Percentiles rank a stretch among this genome's conserved stretches.
Conservation (phyloP, 2,329 filamentous ascomycete genomes). For the Hypomyces perniciosus region DNA sequence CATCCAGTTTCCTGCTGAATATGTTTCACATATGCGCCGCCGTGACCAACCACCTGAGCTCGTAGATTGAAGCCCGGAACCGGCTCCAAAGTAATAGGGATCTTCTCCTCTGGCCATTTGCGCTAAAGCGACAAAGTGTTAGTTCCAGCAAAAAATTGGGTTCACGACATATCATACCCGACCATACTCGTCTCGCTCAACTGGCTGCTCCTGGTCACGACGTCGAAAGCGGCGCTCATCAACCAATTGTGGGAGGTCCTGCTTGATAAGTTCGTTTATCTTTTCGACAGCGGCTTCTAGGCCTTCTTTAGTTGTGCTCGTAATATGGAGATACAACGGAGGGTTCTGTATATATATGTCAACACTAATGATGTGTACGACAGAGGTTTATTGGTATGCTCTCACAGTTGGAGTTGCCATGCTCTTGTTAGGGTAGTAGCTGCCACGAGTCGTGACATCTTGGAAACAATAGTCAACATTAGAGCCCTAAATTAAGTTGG, state of each 20-base stretch:
- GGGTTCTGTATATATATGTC: slow-evolving; percentile 59
- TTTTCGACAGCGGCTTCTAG: slow-evolving; percentile 80
- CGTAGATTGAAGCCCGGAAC: slow-evolving; percentile 93
- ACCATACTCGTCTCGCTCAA: slow-evolving; percentile 87
- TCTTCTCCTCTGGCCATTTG: slow-evolving; percentile 98
- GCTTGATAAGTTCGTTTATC: slow-evolving; percentile 92
- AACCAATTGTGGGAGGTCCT: slow-evolving; percentile 90
- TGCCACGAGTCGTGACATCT: slow-evolving; percentile 99
- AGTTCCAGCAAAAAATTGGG: slow-evolving; percentile 20
- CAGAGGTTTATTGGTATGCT: slow-evolving; percentile 15
- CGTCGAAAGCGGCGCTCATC: slow-evolving; percentile 90
- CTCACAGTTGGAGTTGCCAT: slow-evolving; percentile 91
- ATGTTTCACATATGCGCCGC: slow-evolving; percentile 94
- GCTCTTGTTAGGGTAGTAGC: slow-evolving; percentile 94
- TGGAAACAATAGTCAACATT: slow-evolving; percentile 48
- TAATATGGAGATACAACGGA: slow-evolving; percentile 90
- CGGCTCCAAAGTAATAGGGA: slow-evolving; percentile 84
- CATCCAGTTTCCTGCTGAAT: slow-evolving; percentile 94
- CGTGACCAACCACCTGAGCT: slow-evolving; percentile 91
- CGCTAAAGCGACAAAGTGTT: slow-evolving; percentile 49
- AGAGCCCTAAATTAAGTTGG: slow-evolving; percentile 31
- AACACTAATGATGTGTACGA: neutral
- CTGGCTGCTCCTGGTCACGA: slow-evolving; percentile 67
- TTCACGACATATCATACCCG: slow-evolving; percentile 50
- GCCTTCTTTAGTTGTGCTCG: slow-evolving; percentile 86